These are phyloP conservation scores for Coemansia sp. DNA, from an alignment of 192 early-diverging fungal genomes.

Conservation along the genomic window DNA sequence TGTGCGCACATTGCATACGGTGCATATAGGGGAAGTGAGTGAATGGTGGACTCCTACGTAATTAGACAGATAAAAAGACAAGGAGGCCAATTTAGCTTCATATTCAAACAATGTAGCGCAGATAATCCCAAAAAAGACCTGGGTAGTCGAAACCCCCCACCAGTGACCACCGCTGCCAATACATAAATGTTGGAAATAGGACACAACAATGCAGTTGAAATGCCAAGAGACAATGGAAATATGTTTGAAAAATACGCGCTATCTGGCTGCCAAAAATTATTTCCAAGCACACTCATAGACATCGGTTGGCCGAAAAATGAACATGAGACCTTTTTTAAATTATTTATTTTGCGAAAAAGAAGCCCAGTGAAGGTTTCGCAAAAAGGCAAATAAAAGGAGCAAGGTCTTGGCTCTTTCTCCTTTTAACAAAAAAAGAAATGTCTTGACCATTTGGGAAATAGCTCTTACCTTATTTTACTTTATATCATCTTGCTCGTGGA, in stretches of 20 bases:
- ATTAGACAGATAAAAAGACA: background rate
- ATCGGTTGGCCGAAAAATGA: too few species aligned
- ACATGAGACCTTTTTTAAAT: too few species aligned
- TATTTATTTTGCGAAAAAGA: too few species aligned
- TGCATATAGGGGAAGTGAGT: constrained; percentile 2
- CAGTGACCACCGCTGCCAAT: too few species aligned
- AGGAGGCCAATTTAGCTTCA: background rate
- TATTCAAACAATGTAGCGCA: background rate
- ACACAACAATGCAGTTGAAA: too few species aligned
- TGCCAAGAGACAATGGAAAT: too few species aligned
- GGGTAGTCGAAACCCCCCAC: background rate
- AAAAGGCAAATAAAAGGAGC: constrained; percentile 1
- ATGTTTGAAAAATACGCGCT: too few species aligned
- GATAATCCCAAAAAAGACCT: background rate
- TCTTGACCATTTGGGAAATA: background rate
- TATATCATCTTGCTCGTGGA: background rate
- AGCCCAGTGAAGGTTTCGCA: background rate
- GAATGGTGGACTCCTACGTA: background rate
- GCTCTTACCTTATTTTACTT: background rate
- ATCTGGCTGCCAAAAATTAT: too few species aligned
- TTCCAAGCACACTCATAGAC: too few species aligned
- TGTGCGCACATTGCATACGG: background rate
- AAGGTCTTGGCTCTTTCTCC: background rate
- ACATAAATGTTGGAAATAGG: too few species aligned
- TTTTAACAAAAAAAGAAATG: background rate